phyloP scores from a whole-genome alignment of 1,139 yeast species.

The Kluyveromyces sp. region DNA sequence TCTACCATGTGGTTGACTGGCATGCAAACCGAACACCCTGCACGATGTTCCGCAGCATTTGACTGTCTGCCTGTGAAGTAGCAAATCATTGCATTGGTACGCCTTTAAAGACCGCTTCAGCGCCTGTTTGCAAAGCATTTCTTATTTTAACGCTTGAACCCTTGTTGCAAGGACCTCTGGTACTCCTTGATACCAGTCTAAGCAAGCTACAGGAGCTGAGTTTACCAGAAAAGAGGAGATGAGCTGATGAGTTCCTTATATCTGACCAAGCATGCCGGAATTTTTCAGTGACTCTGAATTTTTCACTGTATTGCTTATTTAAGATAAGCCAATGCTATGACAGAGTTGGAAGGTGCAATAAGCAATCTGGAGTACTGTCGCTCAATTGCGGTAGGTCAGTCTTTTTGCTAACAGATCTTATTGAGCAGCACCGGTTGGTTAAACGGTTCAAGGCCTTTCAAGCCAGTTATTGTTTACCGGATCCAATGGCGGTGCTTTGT shows the following conservation, averaged over 20 bases:
- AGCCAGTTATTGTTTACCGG: not conserved
- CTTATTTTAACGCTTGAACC: not conserved
- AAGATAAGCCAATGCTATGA: not conserved
- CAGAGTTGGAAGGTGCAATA: not conserved
- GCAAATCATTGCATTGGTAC: not conserved
- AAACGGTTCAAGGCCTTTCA: not conserved
- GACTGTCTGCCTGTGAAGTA: not conserved
- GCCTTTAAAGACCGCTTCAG: not conserved
- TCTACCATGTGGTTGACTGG: not conserved
- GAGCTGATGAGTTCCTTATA: not conserved
- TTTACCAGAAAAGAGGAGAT: not conserved
- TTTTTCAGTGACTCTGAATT: slow-evolving; percentile 4
- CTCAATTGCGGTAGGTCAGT: too few species aligned
- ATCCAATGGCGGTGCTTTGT: too few species aligned
- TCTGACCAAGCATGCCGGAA: not conserved
- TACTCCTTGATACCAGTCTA: not conserved
- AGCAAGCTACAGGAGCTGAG: not conserved
- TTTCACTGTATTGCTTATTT: not conserved
- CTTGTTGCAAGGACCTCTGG: not conserved
- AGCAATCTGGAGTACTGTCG: not conserved
- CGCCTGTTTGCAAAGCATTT: slow-evolving; percentile 1
- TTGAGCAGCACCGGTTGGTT: too few species aligned
- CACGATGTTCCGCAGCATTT: not conserved
- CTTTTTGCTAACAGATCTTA: too few species aligned
- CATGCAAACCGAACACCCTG: not conserved